phyloP scores from a whole-genome alignment of 805 yeast genomes.

The Pichia cephalocereana region DNA sequence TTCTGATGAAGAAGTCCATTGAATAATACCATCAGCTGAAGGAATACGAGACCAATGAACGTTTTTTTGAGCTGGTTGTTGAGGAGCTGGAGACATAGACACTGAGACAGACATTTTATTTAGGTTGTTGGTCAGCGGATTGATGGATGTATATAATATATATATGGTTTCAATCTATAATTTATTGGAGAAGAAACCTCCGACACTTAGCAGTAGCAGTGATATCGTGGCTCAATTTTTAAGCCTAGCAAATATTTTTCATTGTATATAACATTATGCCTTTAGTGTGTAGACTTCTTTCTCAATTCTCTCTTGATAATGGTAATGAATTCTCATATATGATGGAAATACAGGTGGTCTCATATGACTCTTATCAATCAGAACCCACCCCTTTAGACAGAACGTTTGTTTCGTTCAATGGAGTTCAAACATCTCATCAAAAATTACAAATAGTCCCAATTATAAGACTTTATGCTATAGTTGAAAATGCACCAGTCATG shows the following conservation, averaged over 20 bases:
- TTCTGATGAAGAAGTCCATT: not conserved
- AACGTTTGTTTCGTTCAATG: constrained; percentile 25
- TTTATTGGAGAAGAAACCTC: too few species aligned
- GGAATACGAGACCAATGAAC: not conserved
- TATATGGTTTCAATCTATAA: too few species aligned
- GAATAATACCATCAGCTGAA: not conserved
- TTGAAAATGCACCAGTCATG: constrained; percentile 47
- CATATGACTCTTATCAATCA: not conserved
- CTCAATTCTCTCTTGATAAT: too few species aligned
- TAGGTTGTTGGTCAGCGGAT: too few species aligned
- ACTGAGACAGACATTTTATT: not conserved
- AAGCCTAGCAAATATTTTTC: too few species aligned
- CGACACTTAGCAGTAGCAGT: too few species aligned
- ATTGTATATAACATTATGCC: too few species aligned
- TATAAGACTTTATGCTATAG: constrained; percentile 65
- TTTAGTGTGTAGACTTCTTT: too few species aligned
- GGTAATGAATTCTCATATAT: too few species aligned
- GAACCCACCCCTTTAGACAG: constrained; percentile 48
- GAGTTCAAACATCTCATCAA: constrained; percentile 5
- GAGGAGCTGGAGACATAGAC: not conserved
- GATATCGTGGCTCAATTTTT: too few species aligned
- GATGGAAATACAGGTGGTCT: constrained; percentile 3
- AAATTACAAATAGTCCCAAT: constrained; percentile 56
- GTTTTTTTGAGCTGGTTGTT: not conserved
- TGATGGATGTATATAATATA: too few species aligned